Evolutionary conservation across 2,329 filamentous ascomycete species (phyloP).

Genomic region (Simplicillium sp.): DNA sequence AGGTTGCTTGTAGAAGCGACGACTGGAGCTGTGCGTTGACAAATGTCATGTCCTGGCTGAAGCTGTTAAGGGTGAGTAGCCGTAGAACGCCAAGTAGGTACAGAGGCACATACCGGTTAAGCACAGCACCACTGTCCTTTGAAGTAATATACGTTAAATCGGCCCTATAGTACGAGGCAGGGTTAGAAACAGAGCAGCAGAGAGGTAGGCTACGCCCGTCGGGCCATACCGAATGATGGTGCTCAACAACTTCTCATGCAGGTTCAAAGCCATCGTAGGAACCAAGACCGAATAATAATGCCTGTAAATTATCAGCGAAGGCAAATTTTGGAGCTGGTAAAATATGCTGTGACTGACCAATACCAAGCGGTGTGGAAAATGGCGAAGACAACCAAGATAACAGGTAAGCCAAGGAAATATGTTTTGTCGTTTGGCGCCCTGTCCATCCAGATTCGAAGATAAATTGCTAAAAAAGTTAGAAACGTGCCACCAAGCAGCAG

Average conservation of each 20-base stretch:
- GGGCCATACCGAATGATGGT: neutral
- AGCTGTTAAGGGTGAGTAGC: too few species aligned
- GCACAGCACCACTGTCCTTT: neutral
- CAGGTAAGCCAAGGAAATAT: neutral
- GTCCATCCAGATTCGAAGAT: neutral
- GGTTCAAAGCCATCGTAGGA: too few species aligned
- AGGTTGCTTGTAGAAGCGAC: constrained; percentile 5
- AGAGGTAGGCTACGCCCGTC: too few species aligned
- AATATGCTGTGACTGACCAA: too few species aligned
- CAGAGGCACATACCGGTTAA: neutral
- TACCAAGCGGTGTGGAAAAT: neutral
- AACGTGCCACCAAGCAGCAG: too few species aligned
- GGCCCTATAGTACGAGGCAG: too few species aligned
- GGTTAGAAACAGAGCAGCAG: too few species aligned
- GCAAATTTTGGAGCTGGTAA: too few species aligned
- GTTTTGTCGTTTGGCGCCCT: neutral
- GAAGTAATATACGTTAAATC: neutral
- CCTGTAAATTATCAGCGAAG: neutral
- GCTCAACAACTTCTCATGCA: too few species aligned
- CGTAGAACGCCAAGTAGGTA: too few species aligned
- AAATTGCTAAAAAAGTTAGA: neutral
- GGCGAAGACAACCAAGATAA: neutral
- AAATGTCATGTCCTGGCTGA: constrained; percentile 9
- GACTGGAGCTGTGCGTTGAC: constrained; percentile 13
- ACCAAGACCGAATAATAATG: too few species aligned